Evolutionary conservation across 805 yeast species (phyloP), one percentile per base, ranked within the genome.

Genomic region (Sugiyamaella qingdaonensis): DNA sequence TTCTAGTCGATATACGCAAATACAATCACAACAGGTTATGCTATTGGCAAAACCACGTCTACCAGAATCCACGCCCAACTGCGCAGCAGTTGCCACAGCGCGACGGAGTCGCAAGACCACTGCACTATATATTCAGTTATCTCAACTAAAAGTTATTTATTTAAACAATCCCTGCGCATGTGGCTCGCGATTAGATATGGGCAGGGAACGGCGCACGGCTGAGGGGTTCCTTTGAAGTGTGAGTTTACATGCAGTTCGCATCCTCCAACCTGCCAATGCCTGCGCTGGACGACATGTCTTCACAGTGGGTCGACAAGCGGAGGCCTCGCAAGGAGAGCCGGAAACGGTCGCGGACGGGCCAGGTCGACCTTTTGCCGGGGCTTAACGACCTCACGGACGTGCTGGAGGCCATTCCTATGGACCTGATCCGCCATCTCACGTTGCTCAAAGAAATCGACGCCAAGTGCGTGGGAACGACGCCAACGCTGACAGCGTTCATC

Each of bases 401-500:
- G 0, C 79, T 92, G 48, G 95, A 90, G 65, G 96, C 96, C 21
- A 76, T 90, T 57, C 99, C 99, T 0, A 65, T 77, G 52, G 97
- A 89, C 60, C 75, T 88, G 39, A 80, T 90, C 48, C 80, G 91
- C 49, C 92, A 91, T 65, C 82, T 90, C 68, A 94, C 98, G 1
- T 73, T 89, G 13, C 73, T 94, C 58, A 88, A 89, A 64, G 99
- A 94, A 65, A 90, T 94, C 50, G 97, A 91, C 65, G 97, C 98
- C 55, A 92, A 92, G 68, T 88, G 96, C 67, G 86, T 86, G 34
- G 77, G 80, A 56, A 76, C 88, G 0, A 75, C 85, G 9, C 96
- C 97, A 0, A 73, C 76, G 58, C 75, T 92, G 55, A 80, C 81
- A 50, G 67, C 71, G 8, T 73, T 75, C 58, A 84, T 88, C 52